Base-by-base conservation (phyloP, 805 yeast species). In the Nakazawaea molendinolei region DNA sequence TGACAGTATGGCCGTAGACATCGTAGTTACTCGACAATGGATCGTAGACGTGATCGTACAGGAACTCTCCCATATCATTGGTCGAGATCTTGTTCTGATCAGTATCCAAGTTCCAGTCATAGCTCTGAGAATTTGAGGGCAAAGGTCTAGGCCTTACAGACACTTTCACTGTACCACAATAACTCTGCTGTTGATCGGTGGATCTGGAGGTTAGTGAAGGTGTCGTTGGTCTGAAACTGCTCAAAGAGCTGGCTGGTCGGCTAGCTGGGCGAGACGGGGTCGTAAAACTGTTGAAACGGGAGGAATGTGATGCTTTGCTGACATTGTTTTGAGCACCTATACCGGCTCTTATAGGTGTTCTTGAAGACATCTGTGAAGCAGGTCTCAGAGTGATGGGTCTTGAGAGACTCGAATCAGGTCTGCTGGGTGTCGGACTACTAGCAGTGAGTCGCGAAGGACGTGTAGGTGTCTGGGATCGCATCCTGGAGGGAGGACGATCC, bases 31-130 rank as follows among this genome's bases (percentile, higher is more conserved):
- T 52, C 6, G 62, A 52, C 3, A 60, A 48, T 0, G 82, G 76
- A 8, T 71, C 69, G 53, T 81, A 89, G 1, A 90, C 94, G 49
- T 81, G 73, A 55, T 90, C 97, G 51, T 84, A 87, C 19, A 61
- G 56, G 52, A 82, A 87, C 20, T 75, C 72, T 6, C 86, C 82
- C 31, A 77, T 74, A 3, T 75, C 79, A 8, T 48, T 52, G 36
- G 69, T 66, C n/a, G 56, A 47, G 14, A 79, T 73, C 7, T 65
- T 48, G 37, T 60, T 65, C 3, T 49, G 28, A 12, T 22, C 10
- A 6, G 65, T 54, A 40, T 67, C 69, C 31, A 71, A 66, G 39
- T 46, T 56, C 79, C 74, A 82, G 42, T 51, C 61, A 40, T 47
- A 38, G 28, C 32, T 32, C 16, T 36, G 29, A 13, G 36, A 50